These are phyloP conservation scores for Laguncularia racemosa DNA, from an alignment of 345 rosid species.

Conservation along the genomic window DNA sequence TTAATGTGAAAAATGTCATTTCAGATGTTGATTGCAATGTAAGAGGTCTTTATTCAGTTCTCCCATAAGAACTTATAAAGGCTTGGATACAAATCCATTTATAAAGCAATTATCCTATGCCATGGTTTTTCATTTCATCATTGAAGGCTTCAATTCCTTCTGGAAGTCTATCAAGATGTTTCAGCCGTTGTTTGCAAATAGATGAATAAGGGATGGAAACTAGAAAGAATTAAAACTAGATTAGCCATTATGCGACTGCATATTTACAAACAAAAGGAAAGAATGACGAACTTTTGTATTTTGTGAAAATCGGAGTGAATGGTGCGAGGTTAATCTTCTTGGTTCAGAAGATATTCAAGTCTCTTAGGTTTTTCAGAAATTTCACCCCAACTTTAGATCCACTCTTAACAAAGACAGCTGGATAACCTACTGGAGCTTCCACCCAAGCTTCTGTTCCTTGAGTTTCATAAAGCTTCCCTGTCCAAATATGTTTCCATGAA, in stretches of 20 bases:
- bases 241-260: too few relatives aligned
- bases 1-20: too few relatives aligned
- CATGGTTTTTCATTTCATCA: too few relatives aligned
- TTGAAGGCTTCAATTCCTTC: not conserved
- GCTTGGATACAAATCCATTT: too few relatives aligned
- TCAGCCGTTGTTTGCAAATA: not conserved
- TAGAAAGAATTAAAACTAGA: too few relatives aligned
- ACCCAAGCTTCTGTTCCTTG: constrained; percentile 39
- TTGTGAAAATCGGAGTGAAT: too few relatives aligned
- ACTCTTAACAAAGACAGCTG: constrained; percentile 54
- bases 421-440: constrained; percentile 55
- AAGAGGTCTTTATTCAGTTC: too few relatives aligned
- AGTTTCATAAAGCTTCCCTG: constrained; percentile 34
- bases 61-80: too few relatives aligned
- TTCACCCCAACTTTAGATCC: constrained; percentile 49
- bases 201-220: too few relatives aligned
- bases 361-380: constrained; percentile 38
- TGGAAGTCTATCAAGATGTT: not conserved
- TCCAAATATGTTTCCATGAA: constrained; percentile 58
- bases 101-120: too few relatives aligned
- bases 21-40: too few relatives aligned
- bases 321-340: not conserved
- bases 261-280: not conserved
- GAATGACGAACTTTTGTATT: not conserved
- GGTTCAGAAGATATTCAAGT: constrained; percentile 23